These are phyloP conservation scores for Barnettozyma botsteinii DNA, from an alignment of 805 yeast genomes.

Conservation along the genomic window DNA sequence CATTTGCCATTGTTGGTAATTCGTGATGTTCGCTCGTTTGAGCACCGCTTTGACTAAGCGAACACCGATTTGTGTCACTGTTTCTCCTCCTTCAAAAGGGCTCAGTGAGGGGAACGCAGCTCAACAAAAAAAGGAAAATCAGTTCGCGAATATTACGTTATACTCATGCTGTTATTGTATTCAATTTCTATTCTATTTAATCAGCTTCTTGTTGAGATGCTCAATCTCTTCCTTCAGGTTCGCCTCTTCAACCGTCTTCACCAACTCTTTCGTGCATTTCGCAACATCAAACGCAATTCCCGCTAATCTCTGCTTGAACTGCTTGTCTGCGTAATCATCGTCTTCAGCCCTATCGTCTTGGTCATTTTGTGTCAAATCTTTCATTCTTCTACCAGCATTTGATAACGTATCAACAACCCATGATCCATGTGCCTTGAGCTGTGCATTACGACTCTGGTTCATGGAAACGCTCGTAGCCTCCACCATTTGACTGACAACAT, in stretches of 20 bases:
- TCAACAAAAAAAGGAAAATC: neutral
- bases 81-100: slow-evolving; percentile 2
- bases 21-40: neutral
- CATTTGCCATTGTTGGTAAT: neutral
- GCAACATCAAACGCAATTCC: slow-evolving; percentile 96
- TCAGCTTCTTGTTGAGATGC: slow-evolving; percentile 58
- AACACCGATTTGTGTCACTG: slow-evolving; percentile 4
- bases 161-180: too few species aligned
- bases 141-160: too few species aligned
- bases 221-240: slow-evolving; percentile 82
- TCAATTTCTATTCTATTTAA: slow-evolving; percentile 4
- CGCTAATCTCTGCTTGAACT: slow-evolving; percentile 88
- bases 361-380: slow-evolving; percentile 43
- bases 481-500: slow-evolving; percentile 79
- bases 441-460: slow-evolving; percentile 81
- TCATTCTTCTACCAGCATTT: slow-evolving; percentile 84
- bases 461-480: slow-evolving; percentile 83
- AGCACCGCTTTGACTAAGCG: slow-evolving; percentile 11
- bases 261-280: slow-evolving; percentile 91
- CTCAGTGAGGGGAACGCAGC: slow-evolving; percentile 4
- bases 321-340: slow-evolving; percentile 73
- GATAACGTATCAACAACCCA: slow-evolving; percentile 85
- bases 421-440: slow-evolving; percentile 81
- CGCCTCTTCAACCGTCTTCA: slow-evolving; percentile 93
- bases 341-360: slow-evolving; percentile 39